Evolutionary conservation across 2,329 filamentous ascomycete species (phyloP).

Genomic region (Botrytis galanthina): DNA sequence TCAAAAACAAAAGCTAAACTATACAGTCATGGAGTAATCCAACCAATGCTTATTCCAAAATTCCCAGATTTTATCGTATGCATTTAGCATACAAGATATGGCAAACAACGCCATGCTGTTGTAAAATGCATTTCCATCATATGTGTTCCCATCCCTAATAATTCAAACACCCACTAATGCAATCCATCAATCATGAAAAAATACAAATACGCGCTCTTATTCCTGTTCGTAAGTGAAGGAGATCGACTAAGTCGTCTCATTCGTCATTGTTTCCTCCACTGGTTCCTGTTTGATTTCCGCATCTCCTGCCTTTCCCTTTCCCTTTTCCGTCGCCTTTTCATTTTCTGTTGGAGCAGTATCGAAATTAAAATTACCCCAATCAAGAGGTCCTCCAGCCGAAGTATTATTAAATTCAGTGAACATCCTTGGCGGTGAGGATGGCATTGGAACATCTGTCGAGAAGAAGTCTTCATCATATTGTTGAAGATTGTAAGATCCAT

Average conservation of each 20-base stretch:
- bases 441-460: slow-evolving; percentile 46
- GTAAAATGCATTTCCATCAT: not conserved
- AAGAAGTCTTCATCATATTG: slow-evolving; percentile 43
- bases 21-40: not conserved
- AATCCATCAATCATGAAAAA: slow-evolving; percentile 9
- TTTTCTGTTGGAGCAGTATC: slow-evolving; percentile 5
- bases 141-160: not conserved
- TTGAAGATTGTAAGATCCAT: slow-evolving; percentile 21
- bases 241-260: not conserved
- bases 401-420: slow-evolving; percentile 34
- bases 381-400: not conserved
- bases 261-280: not conserved
- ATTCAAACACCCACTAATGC: slow-evolving; percentile 10
- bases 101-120: not conserved
- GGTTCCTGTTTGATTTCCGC: slow-evolving; percentile 31
- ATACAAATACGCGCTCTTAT: not conserved
- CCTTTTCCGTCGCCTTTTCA: not conserved
- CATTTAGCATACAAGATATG: not conserved
- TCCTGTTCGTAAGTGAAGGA: slow-evolving; percentile 4
- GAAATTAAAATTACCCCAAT: slow-evolving; percentile 15
- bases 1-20: not conserved
- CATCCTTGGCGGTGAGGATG: slow-evolving; percentile 44
- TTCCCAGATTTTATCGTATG: not conserved
- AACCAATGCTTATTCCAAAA: not conserved
- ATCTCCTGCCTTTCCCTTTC: not conserved